A percentile compares a stretch with the other conserved stretches of the same genome.
Conservation (phyloP, 2,329 filamentous ascomycete genomes). For the Cladobotryum protrusum region DNA sequence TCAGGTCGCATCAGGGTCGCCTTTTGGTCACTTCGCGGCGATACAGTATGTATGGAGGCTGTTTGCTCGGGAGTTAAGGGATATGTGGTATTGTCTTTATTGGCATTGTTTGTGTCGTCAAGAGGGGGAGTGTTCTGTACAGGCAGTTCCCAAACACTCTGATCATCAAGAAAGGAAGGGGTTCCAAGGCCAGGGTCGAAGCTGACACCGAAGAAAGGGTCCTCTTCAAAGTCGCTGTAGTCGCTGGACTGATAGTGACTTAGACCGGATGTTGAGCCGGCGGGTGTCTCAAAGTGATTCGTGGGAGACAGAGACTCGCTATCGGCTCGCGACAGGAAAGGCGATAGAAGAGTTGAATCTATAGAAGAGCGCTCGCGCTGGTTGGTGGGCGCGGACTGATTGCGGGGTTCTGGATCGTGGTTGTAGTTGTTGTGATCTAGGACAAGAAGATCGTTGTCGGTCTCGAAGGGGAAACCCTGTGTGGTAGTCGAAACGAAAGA, state of each 20-base stretch:
- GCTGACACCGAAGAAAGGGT: conserved; percentile 47
- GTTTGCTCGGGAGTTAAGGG: conserved; percentile 49
- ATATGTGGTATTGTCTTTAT: conserved; percentile 24
- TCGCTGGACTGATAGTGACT: conserved; percentile 47
- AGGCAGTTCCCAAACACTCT: conserved; percentile 11
- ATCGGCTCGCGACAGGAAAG: conserved; percentile 36
- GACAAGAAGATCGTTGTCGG: conserved; percentile 23
- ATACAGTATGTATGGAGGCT: conserved; percentile 40
- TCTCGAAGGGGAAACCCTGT: conserved; percentile 34
- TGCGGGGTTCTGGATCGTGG: conserved; percentile 27
- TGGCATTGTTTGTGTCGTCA: conserved; percentile 10
- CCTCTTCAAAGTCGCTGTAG: conserved; percentile 40
- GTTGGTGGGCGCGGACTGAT: conserved; percentile 20
- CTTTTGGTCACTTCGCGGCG: conserved; percentile 32
- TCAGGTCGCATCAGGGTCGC: conserved; percentile 19
- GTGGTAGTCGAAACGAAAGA: conserved; percentile 38
- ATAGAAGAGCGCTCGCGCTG: conserved; percentile 24
- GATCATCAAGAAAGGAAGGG: conserved; percentile 41
- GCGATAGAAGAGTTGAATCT: conserved; percentile 36
- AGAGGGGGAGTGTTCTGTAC: conserved; percentile 2
- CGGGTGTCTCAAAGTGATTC: conserved; percentile 39
- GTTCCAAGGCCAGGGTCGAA: conserved; percentile 38
- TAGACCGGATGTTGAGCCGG: conserved; percentile 41
- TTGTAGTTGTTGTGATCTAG: conserved; percentile 27
- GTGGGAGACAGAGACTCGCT: conserved; percentile 25